These are phyloP conservation scores for Volvox carteri DNA, from an alignment of 163 green algal species.

Conservation along the genomic window DNA sequence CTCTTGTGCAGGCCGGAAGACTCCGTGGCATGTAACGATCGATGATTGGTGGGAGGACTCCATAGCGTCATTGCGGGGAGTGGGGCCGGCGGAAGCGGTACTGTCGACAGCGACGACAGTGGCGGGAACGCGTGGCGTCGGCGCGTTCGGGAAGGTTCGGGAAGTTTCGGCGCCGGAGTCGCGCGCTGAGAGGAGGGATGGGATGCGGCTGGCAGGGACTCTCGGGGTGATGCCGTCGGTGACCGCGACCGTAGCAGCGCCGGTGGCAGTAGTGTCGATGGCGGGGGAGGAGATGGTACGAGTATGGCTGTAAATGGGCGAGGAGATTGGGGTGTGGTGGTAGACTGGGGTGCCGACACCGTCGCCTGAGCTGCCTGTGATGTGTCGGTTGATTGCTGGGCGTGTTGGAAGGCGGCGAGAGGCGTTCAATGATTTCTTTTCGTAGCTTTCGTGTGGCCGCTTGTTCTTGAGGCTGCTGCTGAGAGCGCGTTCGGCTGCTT, in stretches of 20 bases:
- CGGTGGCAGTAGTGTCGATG: too few species aligned
- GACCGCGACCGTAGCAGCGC: too few species aligned
- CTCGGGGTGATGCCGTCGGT: too few species aligned
- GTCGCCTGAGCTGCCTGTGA: not conserved
- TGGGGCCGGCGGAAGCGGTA: not conserved
- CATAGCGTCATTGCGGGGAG: not conserved
- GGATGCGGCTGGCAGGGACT: too few species aligned
- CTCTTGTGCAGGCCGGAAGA: not conserved
- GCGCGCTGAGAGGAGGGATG: too few species aligned
- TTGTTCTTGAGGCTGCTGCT: not conserved
- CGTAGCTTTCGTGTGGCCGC: constrained; percentile 17
- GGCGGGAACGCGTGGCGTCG: too few species aligned
- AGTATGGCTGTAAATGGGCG: not conserved
- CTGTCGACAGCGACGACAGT: too few species aligned
- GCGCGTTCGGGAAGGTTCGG: too few species aligned
- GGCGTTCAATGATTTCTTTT: not conserved
- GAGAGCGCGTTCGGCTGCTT: not conserved
- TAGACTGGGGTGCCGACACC: not conserved
- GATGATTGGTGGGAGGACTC: not conserved
- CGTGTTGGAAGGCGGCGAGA: not conserved
- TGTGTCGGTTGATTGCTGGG: not conserved
- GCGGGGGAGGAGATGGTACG: not conserved
- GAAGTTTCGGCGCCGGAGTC: too few species aligned
- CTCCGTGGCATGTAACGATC: not conserved
- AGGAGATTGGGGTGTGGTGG: not conserved